Evolutionary conservation across 2,329 filamentous ascomycete genomes (phyloP).

Genomic region (Aspergillus aculeatinus): DNA sequence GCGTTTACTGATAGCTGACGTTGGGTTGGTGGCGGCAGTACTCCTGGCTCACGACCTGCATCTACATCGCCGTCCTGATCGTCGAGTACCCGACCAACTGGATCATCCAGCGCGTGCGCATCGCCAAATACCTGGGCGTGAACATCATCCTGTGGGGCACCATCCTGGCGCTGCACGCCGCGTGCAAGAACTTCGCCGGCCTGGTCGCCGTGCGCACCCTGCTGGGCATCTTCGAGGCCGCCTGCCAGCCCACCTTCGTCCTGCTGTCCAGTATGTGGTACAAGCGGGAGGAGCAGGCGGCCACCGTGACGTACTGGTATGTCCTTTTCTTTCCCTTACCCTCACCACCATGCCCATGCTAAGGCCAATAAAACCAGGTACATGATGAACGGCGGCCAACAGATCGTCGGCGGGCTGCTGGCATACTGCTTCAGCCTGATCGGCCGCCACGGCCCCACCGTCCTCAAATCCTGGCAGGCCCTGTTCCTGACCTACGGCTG

Average conservation of each 20-base stretch:
- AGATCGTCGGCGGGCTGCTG: conserved; percentile 69
- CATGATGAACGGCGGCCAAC: conserved; percentile 74
- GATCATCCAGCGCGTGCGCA: conserved; percentile 62
- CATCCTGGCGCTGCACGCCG: conserved; percentile 61
- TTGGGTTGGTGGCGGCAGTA: conserved; percentile 47
- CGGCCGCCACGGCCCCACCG: conserved; percentile 39
- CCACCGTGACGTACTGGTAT: conserved; percentile 67
- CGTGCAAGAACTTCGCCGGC: conserved; percentile 59
- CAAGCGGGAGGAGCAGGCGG: conserved; percentile 65
- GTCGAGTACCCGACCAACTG: conserved; percentile 73
- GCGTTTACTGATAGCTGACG: neutral
- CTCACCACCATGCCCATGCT: neutral
- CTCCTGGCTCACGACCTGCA: conserved; percentile 70
- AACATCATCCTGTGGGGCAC: conserved; percentile 66
- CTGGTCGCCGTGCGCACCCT: conserved; percentile 63
- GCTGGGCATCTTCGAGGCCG: conserved; percentile 69
- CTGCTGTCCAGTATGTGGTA: conserved; percentile 71
- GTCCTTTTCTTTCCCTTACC: neutral
- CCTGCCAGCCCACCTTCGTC: conserved; percentile 67
- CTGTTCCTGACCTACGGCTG: conserved; percentile 67
- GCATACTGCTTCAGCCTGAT: conserved; percentile 58
- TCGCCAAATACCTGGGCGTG: conserved; percentile 65
- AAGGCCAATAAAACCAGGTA: conserved; percentile 42
- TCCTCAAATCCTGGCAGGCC: conserved; percentile 65
- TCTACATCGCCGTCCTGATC: conserved; percentile 69